phyloP scores from a whole-genome alignment of 345 rosid species.

The Populus euphratica region DNA sequence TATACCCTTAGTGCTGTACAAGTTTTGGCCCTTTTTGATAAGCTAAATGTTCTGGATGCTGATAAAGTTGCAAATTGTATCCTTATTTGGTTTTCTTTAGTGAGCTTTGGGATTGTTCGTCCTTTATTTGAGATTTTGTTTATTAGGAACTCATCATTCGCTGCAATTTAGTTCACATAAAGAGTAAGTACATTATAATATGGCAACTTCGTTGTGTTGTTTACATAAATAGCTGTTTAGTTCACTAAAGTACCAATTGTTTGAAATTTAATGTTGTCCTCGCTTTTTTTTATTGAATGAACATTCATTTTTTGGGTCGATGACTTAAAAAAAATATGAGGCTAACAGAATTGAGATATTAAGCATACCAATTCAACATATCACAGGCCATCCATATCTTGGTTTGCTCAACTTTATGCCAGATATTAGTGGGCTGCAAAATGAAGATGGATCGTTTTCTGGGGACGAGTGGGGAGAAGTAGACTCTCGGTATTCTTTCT shows the following conservation, averaged over 20 bases:
- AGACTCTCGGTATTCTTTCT: slow-evolving; percentile 62
- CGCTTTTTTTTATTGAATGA: too few relatives aligned
- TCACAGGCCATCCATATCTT: not conserved
- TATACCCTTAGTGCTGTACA: slow-evolving; percentile 88
- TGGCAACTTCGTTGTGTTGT: not conserved
- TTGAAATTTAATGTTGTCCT: not conserved
- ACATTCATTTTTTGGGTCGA: not conserved
- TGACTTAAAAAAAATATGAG: not conserved
- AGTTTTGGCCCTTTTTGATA: slow-evolving; percentile 71
- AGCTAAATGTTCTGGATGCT: slow-evolving; percentile 56
- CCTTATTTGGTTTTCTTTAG: slow-evolving; percentile 31
- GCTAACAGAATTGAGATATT: not conserved
- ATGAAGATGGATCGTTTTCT: slow-evolving; percentile 90
- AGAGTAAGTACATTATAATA: not conserved
- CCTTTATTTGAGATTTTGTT: not conserved
- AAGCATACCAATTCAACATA: not conserved
- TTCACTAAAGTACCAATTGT: not conserved
- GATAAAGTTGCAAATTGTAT: slow-evolving; percentile 76
- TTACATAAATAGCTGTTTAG: not conserved
- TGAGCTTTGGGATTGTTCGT: not conserved
- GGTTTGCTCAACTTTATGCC: slow-evolving; percentile 30
- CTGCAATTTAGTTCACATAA: not conserved
- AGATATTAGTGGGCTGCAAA: slow-evolving; percentile 80
- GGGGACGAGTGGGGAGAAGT: slow-evolving; percentile 98
- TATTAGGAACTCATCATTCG: not conserved